Evolutionary conservation across 345 rosid species (phyloP), one percentile per base, ranked within the genome.

Genomic region (Boechera retrofracta): DNA sequence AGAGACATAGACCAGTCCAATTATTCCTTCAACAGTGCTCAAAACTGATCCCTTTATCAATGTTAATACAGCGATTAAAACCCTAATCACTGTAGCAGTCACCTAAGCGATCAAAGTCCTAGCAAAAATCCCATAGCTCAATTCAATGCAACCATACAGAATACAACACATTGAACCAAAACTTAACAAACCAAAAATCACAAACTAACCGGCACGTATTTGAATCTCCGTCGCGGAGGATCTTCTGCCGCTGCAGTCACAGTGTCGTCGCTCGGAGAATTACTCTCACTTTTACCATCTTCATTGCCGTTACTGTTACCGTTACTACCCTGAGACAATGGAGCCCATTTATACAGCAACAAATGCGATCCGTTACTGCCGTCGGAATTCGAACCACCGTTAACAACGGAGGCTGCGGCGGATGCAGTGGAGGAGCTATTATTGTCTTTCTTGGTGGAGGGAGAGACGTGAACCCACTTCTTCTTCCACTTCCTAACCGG

Each of bases 401-500:
- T 84, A 59, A 15, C 74, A 16, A 59, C 51, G 64, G 81, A 38
- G 56, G 47, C 32, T 15, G 64, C 42, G 9, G 60, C 16, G 42
- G 11, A 39, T 7, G 62, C 54, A 67, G 54, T 56, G 67, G 59
- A 49, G 69, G 81, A 31, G 78, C 24, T 31, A 62, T 47, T 66
- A 53, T 63, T 79, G 42, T 79, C 78, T 79, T 72, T 75, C 53
- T 82, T 80, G 64, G 63, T 21, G 56, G 93, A 80, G 6, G 90
- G 91, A 35, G 91, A 72, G 51, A 87, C 88, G 77, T 84, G 96
- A 84, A 93, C 83, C 99, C 99, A 95, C 83, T 87, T 84, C 91
- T 95, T 95, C 90, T 88, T 92, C 99, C 99, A 95, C 82, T 81
- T 93, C 83, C 99, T 87, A 28, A 95, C 98, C 70, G 94, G 97